Base-by-base conservation (phyloP, 495 filamentous ascomycete genomes). In the Chaetomidium leptoderma region DNA sequence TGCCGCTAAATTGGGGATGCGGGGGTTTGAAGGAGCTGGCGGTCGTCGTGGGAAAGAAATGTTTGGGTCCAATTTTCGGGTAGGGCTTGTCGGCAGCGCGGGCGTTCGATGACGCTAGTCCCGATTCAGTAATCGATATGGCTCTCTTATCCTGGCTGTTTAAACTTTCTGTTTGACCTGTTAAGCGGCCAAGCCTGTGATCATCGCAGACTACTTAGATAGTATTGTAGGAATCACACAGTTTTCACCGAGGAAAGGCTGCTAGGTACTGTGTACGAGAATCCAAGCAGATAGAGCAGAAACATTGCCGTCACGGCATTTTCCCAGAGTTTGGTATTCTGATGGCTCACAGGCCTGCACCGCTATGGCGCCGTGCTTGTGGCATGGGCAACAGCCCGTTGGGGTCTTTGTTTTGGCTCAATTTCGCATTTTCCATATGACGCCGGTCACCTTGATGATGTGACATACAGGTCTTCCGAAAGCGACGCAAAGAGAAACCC, bases 391-490 rank as follows among this genome's bases (percentile, higher is more conserved):
- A 35, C 42, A 52, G 47, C 44, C 56, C 50, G 44, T 60, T 30
- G 52, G 53, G 56, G 55, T 55, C 35, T 47, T 55, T 44, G 44
- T 43, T 67, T 69, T 65, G 66, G 66, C 68, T 72, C 65, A 63
- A 72, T 67, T 69, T 69, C 59, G 62, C 71, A 70, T 62, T 77
- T 76, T 73, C 73, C 75, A 70, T 76, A 66, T 76, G 68, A 72
- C 70, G 66, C 70, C 70, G 61, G 68, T 67, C 68, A 70, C 68
- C 57, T 59, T 68, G 71, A 71, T 64, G 66, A 70, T 71, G 72
- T 77, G 73, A 78, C 74, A 72, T 71, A 76, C 69, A 77, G 76
- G 74, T 72, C 74, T 74, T 76, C 74, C 76, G 74, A 78, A 74
- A 76, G 70, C 66, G 65, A 71, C 74, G 72, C 72, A 73, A 73